phyloP scores from a whole-genome alignment of 768 basidiomycete genomes.

The Suillus subalutaceus region DNA sequence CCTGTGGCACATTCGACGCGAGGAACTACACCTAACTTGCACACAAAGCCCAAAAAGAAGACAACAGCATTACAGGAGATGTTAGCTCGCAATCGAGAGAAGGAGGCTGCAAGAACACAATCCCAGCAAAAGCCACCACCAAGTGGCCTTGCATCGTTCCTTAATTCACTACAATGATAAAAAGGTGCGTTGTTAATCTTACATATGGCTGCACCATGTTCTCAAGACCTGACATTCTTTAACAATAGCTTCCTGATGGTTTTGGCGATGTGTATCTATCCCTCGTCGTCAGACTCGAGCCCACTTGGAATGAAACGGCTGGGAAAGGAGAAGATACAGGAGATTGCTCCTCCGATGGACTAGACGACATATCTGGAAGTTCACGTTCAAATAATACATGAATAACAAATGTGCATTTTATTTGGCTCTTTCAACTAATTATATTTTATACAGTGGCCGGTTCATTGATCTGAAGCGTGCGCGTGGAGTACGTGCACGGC shows the following conservation, averaged over 20 bases:
- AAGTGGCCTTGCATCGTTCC: slow-evolving; percentile 57
- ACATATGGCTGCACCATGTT: background rate
- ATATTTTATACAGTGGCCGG: background rate
- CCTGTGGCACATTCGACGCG: background rate
- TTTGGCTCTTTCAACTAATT: background rate
- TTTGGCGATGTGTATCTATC: background rate
- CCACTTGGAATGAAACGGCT: slow-evolving; percentile 44
- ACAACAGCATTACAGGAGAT: slow-evolving; percentile 58
- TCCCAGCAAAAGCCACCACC: slow-evolving; percentile 21
- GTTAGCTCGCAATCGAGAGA: slow-evolving; percentile 60
- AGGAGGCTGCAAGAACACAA: slow-evolving; percentile 34
- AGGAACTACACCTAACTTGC: slow-evolving; percentile 19
- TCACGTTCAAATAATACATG: background rate
- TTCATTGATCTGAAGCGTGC: background rate
- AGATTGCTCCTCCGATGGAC: slow-evolving; percentile 26
- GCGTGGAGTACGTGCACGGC: background rate
- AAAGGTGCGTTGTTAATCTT: background rate
- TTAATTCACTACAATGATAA: slow-evolving; percentile 39
- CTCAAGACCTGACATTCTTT: background rate
- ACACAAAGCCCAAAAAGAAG: slow-evolving; percentile 54
- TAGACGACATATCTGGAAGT: background rate
- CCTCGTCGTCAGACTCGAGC: background rate
- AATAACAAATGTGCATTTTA: background rate
- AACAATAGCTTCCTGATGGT: background rate
- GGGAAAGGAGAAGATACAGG: slow-evolving; percentile 63